Evolutionary conservation across 2,329 filamentous ascomycete species (phyloP).

Genomic region (Dactylellina haptotyla): DNA sequence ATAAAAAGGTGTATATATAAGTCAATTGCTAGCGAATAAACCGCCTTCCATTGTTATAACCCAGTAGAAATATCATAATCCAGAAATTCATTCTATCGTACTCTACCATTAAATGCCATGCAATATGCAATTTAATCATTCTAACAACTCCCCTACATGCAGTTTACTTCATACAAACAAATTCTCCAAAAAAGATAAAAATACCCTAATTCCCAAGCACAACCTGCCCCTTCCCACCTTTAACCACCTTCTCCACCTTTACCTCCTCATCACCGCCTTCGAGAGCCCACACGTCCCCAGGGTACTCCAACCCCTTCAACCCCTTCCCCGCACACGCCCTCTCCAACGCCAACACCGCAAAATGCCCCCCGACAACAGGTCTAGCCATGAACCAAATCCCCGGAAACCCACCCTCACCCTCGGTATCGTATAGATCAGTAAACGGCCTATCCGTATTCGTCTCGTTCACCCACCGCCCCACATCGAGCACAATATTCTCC

Average conservation of each 20-base stretch:
- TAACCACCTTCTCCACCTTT: neutral
- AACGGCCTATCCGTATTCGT: constrained; percentile 79
- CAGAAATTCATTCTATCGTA: neutral
- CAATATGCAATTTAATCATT: too few species aligned
- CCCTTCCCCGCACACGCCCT: constrained; percentile 79
- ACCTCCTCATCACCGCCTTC: constrained; percentile 1
- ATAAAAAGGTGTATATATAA: constrained; percentile 1
- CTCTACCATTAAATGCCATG: neutral
- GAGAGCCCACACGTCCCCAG: constrained; percentile 45
- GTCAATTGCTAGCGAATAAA: too few species aligned
- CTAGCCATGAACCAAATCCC: constrained; percentile 80
- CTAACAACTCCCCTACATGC: too few species aligned
- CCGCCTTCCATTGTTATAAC: neutral
- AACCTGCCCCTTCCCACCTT: neutral
- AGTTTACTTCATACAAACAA: neutral
- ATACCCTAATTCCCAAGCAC: constrained; percentile 1
- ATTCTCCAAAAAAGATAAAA: neutral
- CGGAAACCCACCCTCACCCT: constrained; percentile 78
- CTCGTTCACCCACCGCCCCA: constrained; percentile 85
- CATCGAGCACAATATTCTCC: constrained; percentile 75
- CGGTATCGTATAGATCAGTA: constrained; percentile 84
- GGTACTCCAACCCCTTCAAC: constrained; percentile 67
- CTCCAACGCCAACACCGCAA: constrained; percentile 83
- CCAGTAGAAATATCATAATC: neutral
- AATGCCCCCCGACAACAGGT: constrained; percentile 86